phyloP scores from a whole-genome alignment of 2,329 filamentous ascomycete genomes.

The Trichophyton schoenleinii region DNA sequence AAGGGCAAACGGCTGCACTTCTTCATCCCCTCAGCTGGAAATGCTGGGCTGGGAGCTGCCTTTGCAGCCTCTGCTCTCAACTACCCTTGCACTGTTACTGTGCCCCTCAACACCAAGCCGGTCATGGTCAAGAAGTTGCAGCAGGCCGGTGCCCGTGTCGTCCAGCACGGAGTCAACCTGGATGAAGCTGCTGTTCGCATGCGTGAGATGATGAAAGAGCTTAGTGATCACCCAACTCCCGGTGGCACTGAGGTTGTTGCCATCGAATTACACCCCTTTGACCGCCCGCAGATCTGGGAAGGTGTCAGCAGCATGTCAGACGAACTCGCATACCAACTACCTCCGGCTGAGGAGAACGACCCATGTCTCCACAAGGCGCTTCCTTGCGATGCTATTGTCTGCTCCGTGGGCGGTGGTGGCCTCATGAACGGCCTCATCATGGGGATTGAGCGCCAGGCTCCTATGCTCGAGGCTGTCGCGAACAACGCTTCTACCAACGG shows the following conservation, averaged over 20 bases:
- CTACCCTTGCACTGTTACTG: constrained; percentile 60
- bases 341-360: constrained; percentile 21
- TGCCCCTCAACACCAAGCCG: constrained; percentile 52
- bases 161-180: constrained; percentile 57
- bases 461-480: constrained; percentile 19
- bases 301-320: constrained; percentile 35
- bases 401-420: constrained; percentile 69
- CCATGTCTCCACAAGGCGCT: constrained; percentile 20
- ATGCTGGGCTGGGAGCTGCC: constrained; percentile 72
- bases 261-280: constrained; percentile 35
- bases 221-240: constrained; percentile 4
- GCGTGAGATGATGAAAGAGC: constrained; percentile 27
- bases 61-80: constrained; percentile 54
- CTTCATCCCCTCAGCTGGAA: constrained; percentile 70
- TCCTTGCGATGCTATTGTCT: constrained; percentile 57
- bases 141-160: constrained; percentile 55
- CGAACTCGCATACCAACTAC: constrained; percentile 32
- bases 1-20: constrained; percentile 47
- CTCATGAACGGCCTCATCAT: constrained; percentile 63
- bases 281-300: constrained; percentile 35
- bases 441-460: constrained; percentile 44
- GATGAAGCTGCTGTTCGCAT: constrained; percentile 52
- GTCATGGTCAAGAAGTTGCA: constrained; percentile 61
- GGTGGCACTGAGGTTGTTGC: constrained; percentile 22
- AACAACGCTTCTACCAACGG: constrained; percentile 12